phyloP scores from a whole-genome alignment of 2,329 filamentous ascomycete species.

The Setomelanomma holmii region DNA sequence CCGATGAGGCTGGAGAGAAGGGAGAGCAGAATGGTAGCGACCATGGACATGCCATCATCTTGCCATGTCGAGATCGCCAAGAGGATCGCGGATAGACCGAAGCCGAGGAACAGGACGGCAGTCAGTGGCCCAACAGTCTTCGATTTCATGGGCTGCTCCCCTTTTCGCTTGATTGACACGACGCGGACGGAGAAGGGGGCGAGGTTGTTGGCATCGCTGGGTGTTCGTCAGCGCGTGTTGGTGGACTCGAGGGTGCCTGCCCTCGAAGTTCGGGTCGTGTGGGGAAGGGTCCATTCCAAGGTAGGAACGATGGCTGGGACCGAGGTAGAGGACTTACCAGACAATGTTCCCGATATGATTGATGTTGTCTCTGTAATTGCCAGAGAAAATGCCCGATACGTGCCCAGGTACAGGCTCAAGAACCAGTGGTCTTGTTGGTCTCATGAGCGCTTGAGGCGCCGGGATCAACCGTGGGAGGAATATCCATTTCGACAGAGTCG shows the following conservation, averaged over 20 bases:
- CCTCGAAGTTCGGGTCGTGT: constrained; percentile 6
- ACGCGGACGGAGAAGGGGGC: constrained; percentile 51
- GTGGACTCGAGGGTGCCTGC: not conserved
- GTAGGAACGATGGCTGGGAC: not conserved
- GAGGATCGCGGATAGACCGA: constrained; percentile 51
- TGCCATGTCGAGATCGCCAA: constrained; percentile 54
- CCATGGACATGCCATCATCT: constrained; percentile 59
- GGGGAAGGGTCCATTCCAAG: constrained; percentile 6
- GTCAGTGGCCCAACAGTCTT: constrained; percentile 56
- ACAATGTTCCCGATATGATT: constrained; percentile 59
- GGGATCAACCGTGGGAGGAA: constrained; percentile 59
- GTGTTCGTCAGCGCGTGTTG: not conserved
- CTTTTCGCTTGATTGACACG: constrained; percentile 46
- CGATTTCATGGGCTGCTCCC: constrained; percentile 48
- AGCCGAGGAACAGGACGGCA: constrained; percentile 55
- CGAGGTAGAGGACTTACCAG: constrained; percentile 39
- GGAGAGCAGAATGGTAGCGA: constrained; percentile 57
- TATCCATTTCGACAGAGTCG: constrained; percentile 57
- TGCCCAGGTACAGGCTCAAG: constrained; percentile 50
- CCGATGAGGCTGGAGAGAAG: constrained; percentile 59
- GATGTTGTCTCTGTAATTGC: constrained; percentile 55
- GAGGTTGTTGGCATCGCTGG: constrained; percentile 46
- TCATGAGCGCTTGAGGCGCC: constrained; percentile 59
- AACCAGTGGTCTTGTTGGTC: constrained; percentile 52
- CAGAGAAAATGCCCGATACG: constrained; percentile 57